Percentiles rank a stretch among this genome's conserved stretches.
Conservation (phyloP, 1,284 basidiomycete genomes). For the Pascua sp. region DNA sequence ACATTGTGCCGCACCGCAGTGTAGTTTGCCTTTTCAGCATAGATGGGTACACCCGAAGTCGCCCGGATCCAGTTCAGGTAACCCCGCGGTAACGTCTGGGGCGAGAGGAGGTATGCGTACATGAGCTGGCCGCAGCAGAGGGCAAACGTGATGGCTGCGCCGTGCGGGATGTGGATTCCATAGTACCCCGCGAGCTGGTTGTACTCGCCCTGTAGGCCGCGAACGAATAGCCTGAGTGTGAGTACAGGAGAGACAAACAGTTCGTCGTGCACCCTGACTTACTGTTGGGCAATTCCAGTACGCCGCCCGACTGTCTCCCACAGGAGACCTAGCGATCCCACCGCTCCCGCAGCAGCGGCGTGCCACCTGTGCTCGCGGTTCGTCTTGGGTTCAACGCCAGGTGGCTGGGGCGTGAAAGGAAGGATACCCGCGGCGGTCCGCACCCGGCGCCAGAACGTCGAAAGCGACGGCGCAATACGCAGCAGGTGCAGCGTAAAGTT, state of each 20-base stretch:
- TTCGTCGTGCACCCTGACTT: slow-evolving; percentile 12
- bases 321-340: slow-evolving; percentile 72
- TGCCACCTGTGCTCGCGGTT: slow-evolving; percentile 66
- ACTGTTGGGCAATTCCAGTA: slow-evolving; percentile 78
- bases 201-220: slow-evolving; percentile 52
- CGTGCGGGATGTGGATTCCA: slow-evolving; percentile 72
- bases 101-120: slow-evolving; percentile 74
- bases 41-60: slow-evolving; percentile 64
- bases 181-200: slow-evolving; percentile 41
- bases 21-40: slow-evolving; percentile 62
- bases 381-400: too few species aligned
- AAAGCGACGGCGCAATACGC: slow-evolving; percentile 65
- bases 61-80: slow-evolving; percentile 67
- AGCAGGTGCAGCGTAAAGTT: slow-evolving; percentile 78
- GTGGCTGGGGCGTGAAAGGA: too few species aligned
- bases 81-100: slow-evolving; percentile 76
- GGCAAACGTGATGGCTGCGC: slow-evolving; percentile 77
- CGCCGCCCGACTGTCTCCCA: slow-evolving; percentile 72
- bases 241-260: too few species aligned
- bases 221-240: slow-evolving; percentile 44
- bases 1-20: slow-evolving; percentile 59
- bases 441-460: slow-evolving; percentile 47
- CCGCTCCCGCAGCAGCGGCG: slow-evolving; percentile 76
- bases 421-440: neutral
- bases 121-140: slow-evolving; percentile 85